phyloP scores from a whole-genome alignment of 1,139 yeast species.

The Suhomyces chickasaworum region DNA sequence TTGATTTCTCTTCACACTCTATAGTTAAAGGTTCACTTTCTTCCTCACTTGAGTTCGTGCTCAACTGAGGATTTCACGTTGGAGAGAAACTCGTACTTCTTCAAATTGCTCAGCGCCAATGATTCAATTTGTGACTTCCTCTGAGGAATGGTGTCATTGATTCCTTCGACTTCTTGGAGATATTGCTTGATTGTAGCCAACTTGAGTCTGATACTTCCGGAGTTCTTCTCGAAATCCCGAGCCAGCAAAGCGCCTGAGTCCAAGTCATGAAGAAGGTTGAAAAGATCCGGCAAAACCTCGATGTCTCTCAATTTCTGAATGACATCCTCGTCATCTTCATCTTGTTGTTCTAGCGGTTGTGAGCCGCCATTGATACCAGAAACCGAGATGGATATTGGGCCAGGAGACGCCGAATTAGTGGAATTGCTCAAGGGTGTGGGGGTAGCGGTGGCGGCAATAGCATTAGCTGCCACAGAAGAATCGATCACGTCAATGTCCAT shows the following conservation, averaged over 20 bases:
- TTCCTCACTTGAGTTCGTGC: slow-evolving; percentile 8
- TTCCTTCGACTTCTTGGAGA: slow-evolving; percentile 42
- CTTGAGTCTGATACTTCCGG: slow-evolving; percentile 45
- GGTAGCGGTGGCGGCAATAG: background rate
- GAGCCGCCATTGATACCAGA: background rate
- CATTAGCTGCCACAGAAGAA: background rate
- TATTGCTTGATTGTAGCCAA: slow-evolving; percentile 33
- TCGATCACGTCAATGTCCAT: slow-evolving; percentile 10
- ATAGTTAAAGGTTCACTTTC: no score
- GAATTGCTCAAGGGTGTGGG: background rate
- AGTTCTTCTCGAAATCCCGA: slow-evolving; percentile 47
- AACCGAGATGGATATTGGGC: background rate
- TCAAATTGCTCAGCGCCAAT: slow-evolving; percentile 29
- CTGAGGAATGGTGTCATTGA: slow-evolving; percentile 37
- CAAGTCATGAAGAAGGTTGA: slow-evolving; percentile 38
- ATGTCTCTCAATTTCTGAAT: slow-evolving; percentile 31
- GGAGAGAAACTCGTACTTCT: slow-evolving; percentile 29
- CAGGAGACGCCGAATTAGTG: background rate
- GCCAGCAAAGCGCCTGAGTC: slow-evolving; percentile 41
- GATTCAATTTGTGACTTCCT: slow-evolving; percentile 30
- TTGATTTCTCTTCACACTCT: no score
- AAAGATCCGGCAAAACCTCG: slow-evolving; percentile 45
- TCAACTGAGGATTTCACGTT: slow-evolving; percentile 21
- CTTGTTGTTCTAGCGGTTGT: background rate
- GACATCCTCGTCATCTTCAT: slow-evolving; percentile 21